phyloP scores from a whole-genome alignment of 2,329 filamentous ascomycete genomes.

The Sordariomycetes sp. region DNA sequence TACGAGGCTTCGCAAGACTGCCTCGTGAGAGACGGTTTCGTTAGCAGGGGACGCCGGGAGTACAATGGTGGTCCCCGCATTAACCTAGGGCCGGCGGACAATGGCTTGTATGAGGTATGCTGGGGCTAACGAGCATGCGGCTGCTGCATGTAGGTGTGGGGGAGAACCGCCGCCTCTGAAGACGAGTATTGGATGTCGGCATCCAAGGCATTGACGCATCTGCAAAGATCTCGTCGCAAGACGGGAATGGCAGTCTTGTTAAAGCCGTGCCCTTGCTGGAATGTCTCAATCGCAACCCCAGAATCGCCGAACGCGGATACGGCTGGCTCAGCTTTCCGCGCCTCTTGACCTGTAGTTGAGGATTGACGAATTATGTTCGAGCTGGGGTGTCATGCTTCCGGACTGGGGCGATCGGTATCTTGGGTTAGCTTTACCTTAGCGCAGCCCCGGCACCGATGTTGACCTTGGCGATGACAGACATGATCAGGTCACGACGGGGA shows the following conservation, averaged over 20 bases:
- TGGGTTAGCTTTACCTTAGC: background rate
- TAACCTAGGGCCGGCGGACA: background rate
- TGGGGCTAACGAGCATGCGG: background rate
- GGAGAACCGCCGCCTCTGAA: background rate
- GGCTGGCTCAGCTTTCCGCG: background rate
- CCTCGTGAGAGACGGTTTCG: background rate
- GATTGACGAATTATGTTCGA: background rate
- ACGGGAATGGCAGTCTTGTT: background rate
- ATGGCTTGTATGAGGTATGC: background rate
- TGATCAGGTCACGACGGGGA: background rate
- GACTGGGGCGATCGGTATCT: background rate
- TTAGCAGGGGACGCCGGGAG: background rate
- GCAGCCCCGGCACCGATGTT: background rate
- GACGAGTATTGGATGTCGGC: background rate
- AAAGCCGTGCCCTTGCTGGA: background rate
- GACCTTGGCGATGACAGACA: background rate
- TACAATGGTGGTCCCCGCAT: background rate
- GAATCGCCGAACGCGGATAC: background rate
- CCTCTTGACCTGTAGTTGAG: background rate
- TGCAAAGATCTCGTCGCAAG: constrained; percentile 1
- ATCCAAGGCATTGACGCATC: constrained; percentile 7
- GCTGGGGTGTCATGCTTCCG: background rate
- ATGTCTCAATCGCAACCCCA: background rate
- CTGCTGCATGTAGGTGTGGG: background rate
- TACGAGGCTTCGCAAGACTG: background rate